Evolutionary conservation across 305 asterid species (phyloP).

Genomic region (Stenogyne calaminthoides): DNA sequence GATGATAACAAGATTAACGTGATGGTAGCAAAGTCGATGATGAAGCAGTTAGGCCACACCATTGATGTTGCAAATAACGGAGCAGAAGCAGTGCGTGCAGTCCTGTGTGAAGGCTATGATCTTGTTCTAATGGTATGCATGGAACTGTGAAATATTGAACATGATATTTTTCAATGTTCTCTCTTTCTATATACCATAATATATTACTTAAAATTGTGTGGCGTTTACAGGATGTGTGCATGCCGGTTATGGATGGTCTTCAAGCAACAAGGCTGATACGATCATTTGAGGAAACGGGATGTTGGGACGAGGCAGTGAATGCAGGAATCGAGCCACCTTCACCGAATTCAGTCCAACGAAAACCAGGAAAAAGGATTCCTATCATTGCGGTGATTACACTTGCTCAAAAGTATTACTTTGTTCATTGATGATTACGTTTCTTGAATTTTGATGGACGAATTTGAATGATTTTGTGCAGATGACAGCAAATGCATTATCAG

Average conservation of each 20-base stretch:
- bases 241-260: conserved; percentile 98
- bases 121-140: conserved; percentile 77
- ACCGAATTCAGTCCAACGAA: conserved; percentile 23
- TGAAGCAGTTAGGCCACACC: conserved; percentile 82
- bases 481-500: conserved; percentile 89
- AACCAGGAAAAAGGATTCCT: conserved; percentile 55
- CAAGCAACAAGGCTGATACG: conserved; percentile 84
- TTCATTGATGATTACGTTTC: neutral
- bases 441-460: conserved; percentile 25
- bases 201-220: neutral
- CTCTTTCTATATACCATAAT: neutral
- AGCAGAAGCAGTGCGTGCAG: conserved; percentile 75
- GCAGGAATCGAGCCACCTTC: conserved; percentile 69
- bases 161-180: neutral
- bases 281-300: conserved; percentile 81
- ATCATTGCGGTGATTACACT: conserved; percentile 67
- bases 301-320: conserved; percentile 73
- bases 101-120: conserved; percentile 53
- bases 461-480: conserved; percentile 53
- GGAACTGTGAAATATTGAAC: neutral
- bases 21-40: conserved; percentile 80
- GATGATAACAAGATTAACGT: conserved; percentile 85
- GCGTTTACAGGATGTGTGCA: conserved; percentile 74
- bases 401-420: neutral
- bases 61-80: conserved; percentile 77